phyloP scores from a whole-genome alignment of 192 early-diverging fungal species.

The Chytriomyces sp. region DNA sequence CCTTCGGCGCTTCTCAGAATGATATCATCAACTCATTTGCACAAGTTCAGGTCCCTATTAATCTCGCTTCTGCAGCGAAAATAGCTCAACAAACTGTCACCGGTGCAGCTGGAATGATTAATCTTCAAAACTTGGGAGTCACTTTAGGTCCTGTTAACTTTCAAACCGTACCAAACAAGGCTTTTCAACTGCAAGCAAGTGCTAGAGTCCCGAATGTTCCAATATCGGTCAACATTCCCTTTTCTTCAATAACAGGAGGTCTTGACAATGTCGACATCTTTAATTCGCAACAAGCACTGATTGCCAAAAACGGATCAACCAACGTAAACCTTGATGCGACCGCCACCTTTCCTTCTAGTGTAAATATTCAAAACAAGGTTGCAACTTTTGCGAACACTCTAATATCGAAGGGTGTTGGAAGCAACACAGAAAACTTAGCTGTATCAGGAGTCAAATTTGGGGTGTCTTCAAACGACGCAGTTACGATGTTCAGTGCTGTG shows the following conservation, averaged over 20 bases:
- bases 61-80: not conserved
- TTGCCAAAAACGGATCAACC: not conserved
- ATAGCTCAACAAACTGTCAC: not conserved
- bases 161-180: not conserved
- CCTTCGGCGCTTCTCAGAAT: constrained; percentile 3
- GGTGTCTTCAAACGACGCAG: not conserved
- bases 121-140: not conserved
- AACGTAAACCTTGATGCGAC: constrained; percentile 10
- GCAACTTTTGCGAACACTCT: constrained; percentile 9
- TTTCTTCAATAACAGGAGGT: not conserved
- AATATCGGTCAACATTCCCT: constrained; percentile 11
- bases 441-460: constrained; percentile 18
- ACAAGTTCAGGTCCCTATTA: not conserved
- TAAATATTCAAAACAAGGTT: constrained; percentile 7
- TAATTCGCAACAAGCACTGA: not conserved
- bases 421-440: constrained; percentile 9
- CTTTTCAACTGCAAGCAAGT: not conserved
- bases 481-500: constrained; percentile 13
- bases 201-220: constrained; percentile 12
- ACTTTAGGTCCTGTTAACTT: not conserved
- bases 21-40: constrained; percentile 29
- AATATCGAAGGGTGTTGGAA: constrained; percentile 7
- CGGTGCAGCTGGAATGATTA: not conserved
- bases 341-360: constrained; percentile 8
- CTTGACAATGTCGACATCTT: constrained; percentile 12